Evolutionary conservation across 768 basidiomycete species (phyloP), one percentile per base, ranked within the genome.

Genomic region (Mycena pura): DNA sequence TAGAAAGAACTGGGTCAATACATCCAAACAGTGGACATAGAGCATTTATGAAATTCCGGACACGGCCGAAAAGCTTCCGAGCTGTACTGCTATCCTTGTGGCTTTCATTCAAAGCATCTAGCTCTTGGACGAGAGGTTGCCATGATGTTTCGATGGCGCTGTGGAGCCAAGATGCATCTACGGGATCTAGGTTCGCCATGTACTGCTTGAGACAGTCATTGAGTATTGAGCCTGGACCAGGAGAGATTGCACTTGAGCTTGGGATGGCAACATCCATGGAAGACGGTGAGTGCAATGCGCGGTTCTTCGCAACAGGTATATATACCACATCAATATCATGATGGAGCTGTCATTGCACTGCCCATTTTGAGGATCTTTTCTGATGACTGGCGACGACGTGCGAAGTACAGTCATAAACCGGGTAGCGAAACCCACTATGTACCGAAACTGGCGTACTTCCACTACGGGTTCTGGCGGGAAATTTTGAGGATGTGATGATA

Each of bases 61-160:
- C 24, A 29, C 62, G 55, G n/a, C 48, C 52, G 17, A 63, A 38
- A 19, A 63, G 45, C 31, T 51, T 57, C n/a, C 62, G 55, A 21
- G 49, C 44, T 22, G 27, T 24, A 17, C 55, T 63, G 43, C 56
- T 52, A 6, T 57, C 56, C 38, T 29, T 56, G 39, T 63, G 49
- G 2, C 24, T 34, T 24, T 24, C 7, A 14, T 46, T 63, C 21
- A 63, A 34, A n/a, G 62, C 62, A 6, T 63, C 55, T 3, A 63
- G 45, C n/a, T 63, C 34, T 10, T 15, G 24, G 9, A 63, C 25
- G 2, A 63, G 49, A 15, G 54, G 15, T 27, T 50, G 34, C 62
- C 54, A 63, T 7, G 54, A 51, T 31, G 50, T 46, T 31, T 24
- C 10, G 38, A 32, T 32, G 13, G 44, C 25, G 9, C 28, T 29